Base-by-base conservation (phyloP, 352 stramenopile species). In the Phytophthora colocasiae region DNA sequence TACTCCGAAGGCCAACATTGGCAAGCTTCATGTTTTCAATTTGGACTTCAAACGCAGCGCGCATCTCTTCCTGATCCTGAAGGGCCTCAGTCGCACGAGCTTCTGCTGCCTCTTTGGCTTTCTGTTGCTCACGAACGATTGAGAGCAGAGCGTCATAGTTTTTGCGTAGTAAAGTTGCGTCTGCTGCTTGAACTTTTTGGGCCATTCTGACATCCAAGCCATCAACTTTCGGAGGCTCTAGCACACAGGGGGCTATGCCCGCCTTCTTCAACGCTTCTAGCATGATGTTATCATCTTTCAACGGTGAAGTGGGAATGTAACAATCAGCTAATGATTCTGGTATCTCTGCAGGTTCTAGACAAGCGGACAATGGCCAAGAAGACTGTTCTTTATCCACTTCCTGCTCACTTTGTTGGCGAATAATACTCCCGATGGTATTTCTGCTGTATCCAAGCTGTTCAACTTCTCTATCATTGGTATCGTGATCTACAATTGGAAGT, bases 91-190 rank as follows among this genome's bases (percentile, higher is more conserved):
- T 26, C 2, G 79, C 79, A 32, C 57, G 71, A 11, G 62, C 41
- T 51, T 93, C 81, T 4, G 85, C 83, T 1, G 48, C 67, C 31
- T 92, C 81, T 34, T 85, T 83, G 3, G 80, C 70, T 58, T 81
- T 69, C 56, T 91, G 83, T 61, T 93, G 83, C 54, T 93, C 85
- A 8, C 83, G 82, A 6, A 95, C 80, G 45, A 95, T 81, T 15
- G 67, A 78, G n/a, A 95, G 81, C 15, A 95, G 47, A 11, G 83
- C 77, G 36, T 95, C 83, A 41, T 95, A 95, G 66, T 95, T 93
- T 24, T 85, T 89, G 3, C 87, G 83, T 0, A 95, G 58, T 36
- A 95, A 60, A 10, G 73, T 71, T 2, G 85, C 81, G 64, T 93
- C 85, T 2, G 73, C 81, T 15, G 76, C 73, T 57, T 88, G 80